Evolutionary conservation across 2,329 filamentous ascomycete genomes (phyloP).

Genomic region (Pseudopithomyces maydicus): DNA sequence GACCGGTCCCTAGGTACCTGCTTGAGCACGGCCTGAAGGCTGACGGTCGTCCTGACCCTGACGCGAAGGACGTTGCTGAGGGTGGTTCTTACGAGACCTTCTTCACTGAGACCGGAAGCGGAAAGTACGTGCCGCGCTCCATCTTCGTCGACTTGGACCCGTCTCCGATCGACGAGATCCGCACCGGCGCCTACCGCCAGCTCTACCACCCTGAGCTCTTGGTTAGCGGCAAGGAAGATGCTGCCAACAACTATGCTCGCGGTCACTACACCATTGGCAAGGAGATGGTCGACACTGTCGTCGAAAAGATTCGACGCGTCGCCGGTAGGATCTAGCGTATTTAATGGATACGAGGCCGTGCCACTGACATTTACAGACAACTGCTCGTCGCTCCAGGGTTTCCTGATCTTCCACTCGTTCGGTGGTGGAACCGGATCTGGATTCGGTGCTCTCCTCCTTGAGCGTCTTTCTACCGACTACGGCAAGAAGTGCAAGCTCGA

Average conservation of each 20-base stretch:
- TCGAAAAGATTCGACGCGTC: constrained; percentile 72
- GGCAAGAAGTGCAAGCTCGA: constrained; percentile 80
- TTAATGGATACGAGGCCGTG: background rate
- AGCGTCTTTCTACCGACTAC: constrained; percentile 74
- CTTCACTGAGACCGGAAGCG: constrained; percentile 73
- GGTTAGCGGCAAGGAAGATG: constrained; percentile 77
- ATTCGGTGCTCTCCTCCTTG: constrained; percentile 73
- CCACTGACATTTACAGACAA: constrained; percentile 59
- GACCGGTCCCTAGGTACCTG: constrained; percentile 62
- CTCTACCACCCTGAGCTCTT: constrained; percentile 75
- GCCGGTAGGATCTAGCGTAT: constrained; percentile 57
- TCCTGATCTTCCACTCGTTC: constrained; percentile 77
- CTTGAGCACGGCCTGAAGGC: constrained; percentile 72
- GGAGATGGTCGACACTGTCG: constrained; percentile 74
- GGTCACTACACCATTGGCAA: constrained; percentile 79
- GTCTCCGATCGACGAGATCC: constrained; percentile 75
- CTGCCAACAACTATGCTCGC: constrained; percentile 78
- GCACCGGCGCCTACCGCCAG: constrained; percentile 69
- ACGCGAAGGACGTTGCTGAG: constrained; percentile 63
- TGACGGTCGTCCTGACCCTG: constrained; percentile 68
- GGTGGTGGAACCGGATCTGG: constrained; percentile 75
- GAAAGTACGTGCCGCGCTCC: constrained; percentile 74
- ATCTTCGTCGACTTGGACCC: constrained; percentile 76
- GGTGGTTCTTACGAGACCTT: constrained; percentile 73
- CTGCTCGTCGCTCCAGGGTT: constrained; percentile 74